Evolutionary conservation across 148 eudicot genomes (phyloP), one percentile per base, ranked within the genome.

Genomic region (Rhododendron simsii): DNA sequence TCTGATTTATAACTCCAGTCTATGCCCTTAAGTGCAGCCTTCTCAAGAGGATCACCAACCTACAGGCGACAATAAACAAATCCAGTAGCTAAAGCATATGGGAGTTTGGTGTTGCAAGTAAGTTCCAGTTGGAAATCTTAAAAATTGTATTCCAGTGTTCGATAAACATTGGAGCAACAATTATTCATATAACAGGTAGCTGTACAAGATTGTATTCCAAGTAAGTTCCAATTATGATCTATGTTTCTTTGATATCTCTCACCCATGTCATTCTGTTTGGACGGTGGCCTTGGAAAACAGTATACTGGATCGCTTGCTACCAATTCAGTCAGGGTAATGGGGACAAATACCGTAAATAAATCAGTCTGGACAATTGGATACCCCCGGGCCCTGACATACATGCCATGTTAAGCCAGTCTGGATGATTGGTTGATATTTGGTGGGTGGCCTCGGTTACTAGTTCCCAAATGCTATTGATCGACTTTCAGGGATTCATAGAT

Each of bases 31-130:
- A 97, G 91, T 65, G 99, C 98, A 90, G 99, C 99, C 91, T 97
- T 97, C 88, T 97, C 99, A 86, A 97, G 96, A 88, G 99, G 99
- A 93, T 97, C 99, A 81, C 99, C 99, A 83, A 97, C 99, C 99
- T 97, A 87, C 59, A 83, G 74, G 33, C 45, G 87, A 81, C 39
- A 55, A 39, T 75, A 39, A 45, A 84, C 11, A 9, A 69, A 71
- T 39, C 21, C 8, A 84, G 57, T 69, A n/a, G 33, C 79, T 73
- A 26, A 2, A 65, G 61, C 79, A 84, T 47, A 71, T 47, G 35
- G 81, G 8, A 84, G 23, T 53, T 51, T 30, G 16, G 30, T 74
- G 50, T 14, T 53, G 57, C 61, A 71, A n/a, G 55, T 10, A 71
- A 33, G n/a, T 50, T 63, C 44, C 41, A 73, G 51, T 18, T 8